Base-by-base conservation (phyloP, 805 yeast genomes). In the Ogataea ganodermae region DNA sequence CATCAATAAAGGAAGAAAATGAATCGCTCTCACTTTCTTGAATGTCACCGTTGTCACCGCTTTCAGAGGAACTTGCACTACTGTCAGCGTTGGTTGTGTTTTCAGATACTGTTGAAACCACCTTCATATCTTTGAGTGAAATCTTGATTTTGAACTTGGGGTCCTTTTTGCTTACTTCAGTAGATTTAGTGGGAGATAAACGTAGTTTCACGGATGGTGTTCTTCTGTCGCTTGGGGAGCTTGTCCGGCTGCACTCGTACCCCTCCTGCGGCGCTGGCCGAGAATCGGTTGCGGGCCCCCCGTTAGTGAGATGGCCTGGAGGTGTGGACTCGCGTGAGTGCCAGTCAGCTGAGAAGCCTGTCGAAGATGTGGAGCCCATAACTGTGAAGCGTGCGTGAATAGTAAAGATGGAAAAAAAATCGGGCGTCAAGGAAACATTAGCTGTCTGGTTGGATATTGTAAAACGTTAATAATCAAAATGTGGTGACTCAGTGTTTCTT, bases 71-170 rank as follows among this genome's bases (percentile, higher is more conserved):
- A 8, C 24, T 22, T 22, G 24, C 24, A 6, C 8, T 6, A 22
- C 8, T 6, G 6, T 22, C 8, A 22, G 24, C 24, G 24, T 22
- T 22, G 24, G 24, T 6, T 22, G 30, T 30, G 6, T n/a, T 30
- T 18, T 30, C 33, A 30, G 16, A 3, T 13, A 30, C 33, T 21
- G 26, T 13, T 3, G 39, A 35, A 3, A 35, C 14, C 39, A 35
- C 47, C 17, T 35, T 45, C 33, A 30, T 21, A 24, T 50, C 35
- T 14, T 50, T 46, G 32, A 50, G 40, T 13, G 50, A 46, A 12
- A 50, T 50, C 18, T 40, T 46, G 16, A 50, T 35, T 37, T 43
- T 46, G 30, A 49, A 35, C 14, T 44, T 48, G 10, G 51, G 30
- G 7, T 27, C 21, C 3, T 12, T 2, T 10, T 27, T 24, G 39